These are phyloP conservation scores for Backusella luteola DNA, from an alignment of 192 early-diverging fungal species.

Conservation along the genomic window DNA sequence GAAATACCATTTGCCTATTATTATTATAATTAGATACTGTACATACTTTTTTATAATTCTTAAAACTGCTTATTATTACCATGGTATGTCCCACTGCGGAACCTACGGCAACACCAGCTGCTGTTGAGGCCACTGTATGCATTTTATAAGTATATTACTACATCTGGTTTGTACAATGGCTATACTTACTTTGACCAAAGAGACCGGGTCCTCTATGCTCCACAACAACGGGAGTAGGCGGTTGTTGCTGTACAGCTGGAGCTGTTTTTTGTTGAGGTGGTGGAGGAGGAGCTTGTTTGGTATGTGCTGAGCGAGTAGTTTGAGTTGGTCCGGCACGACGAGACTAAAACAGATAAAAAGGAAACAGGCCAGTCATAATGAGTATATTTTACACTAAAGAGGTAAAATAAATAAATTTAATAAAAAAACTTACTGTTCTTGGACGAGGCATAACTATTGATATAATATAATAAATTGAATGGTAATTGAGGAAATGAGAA, in stretches of 20 bases:
- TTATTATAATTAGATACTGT: background rate
- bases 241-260: background rate
- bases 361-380: no score
- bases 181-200: conserved; percentile 63
- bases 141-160: background rate
- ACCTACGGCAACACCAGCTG: conserved; percentile 90
- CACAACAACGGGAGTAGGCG: conserved; percentile 47
- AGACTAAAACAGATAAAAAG: conserved; percentile 16
- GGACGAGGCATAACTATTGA: conserved; percentile 18
- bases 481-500: background rate
- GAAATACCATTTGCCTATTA: conserved; percentile 20
- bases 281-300: conserved; percentile 52
- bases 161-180: background rate
- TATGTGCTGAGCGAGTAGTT: conserved; percentile 48
- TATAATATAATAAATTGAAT: background rate
- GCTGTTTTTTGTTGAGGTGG: conserved; percentile 33
- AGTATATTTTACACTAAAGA: no score
- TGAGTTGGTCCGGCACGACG: conserved; percentile 41
- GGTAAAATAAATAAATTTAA: background rate
- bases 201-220: conserved; percentile 63
- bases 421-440: conserved; percentile 17
- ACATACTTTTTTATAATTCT: no score
- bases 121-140: conserved; percentile 75
- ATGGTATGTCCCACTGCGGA: conserved; percentile 70
- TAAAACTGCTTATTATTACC: conserved; percentile 24